Percentiles rank a stretch among this genome's conserved stretches.
phyloP scores from a whole-genome alignment of 2,329 filamentous ascomycete species.

The Fusarium proliferatum region DNA sequence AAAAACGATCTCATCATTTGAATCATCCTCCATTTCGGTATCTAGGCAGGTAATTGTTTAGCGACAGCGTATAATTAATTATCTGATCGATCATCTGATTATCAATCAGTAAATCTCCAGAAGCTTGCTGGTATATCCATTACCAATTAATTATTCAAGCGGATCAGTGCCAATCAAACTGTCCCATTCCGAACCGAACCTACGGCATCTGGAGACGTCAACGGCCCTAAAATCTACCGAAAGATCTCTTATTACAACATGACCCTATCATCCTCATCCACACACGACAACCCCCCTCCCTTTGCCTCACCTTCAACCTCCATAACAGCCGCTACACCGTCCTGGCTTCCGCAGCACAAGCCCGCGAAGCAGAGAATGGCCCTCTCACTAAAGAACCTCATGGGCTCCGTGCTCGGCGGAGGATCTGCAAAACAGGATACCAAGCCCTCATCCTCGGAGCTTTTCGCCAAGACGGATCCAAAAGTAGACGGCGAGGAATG shows the following conservation, averaged over 20 bases:
- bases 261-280: slow-evolving; percentile 18
- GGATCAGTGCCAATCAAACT: slow-evolving; percentile 13
- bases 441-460: slow-evolving; percentile 50
- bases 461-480: slow-evolving; percentile 83
- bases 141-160: slow-evolving; percentile 17
- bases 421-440: slow-evolving; percentile 22
- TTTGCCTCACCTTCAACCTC: not conserved
- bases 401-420: slow-evolving; percentile 47
- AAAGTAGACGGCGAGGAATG: slow-evolving; percentile 88
- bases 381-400: slow-evolving; percentile 50
- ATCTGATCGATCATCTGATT: slow-evolving; percentile 10
- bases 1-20: not conserved
- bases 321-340: slow-evolving; percentile 26
- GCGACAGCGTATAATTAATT: not conserved
- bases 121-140: slow-evolving; percentile 10
- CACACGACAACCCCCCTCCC: slow-evolving; percentile 5
- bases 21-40: not conserved
- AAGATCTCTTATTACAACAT: slow-evolving; percentile 26
- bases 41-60: not conserved
- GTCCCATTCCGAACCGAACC: slow-evolving; percentile 25
- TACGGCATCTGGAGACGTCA: slow-evolving; percentile 17
- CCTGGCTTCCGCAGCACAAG: slow-evolving; percentile 42
- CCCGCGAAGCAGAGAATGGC: slow-evolving; percentile 57
- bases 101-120: slow-evolving; percentile 28
- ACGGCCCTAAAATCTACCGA: slow-evolving; percentile 36